These are phyloP conservation scores for Tanacetum coccineum DNA, from an alignment of 129 eudicot species.

Conservation along the genomic window DNA sequence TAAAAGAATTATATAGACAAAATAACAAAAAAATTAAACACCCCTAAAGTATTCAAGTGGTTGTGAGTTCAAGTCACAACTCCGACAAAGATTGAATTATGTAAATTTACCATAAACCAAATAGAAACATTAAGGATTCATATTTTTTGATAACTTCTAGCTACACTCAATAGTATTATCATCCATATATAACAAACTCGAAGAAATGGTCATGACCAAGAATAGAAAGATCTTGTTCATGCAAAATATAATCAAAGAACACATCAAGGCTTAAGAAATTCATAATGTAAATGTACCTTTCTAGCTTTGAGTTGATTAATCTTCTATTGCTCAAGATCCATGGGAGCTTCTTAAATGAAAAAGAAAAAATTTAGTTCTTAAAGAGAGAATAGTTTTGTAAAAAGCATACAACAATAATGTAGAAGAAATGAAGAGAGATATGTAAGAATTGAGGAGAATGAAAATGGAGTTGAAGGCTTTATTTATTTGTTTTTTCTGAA, in stretches of 20 bases:
- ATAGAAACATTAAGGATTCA: no score
- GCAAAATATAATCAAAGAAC: background rate
- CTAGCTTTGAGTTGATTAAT: background rate
- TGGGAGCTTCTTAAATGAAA: background rate
- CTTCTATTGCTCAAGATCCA: constrained; percentile 17
- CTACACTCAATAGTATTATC: background rate
- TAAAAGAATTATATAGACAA: background rate
- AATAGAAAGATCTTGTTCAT: background rate
- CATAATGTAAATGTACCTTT: constrained; percentile 23
- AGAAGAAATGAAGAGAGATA: constrained; percentile 9
- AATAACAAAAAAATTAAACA: no score
- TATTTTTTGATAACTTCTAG: no score
- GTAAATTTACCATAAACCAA: no score
- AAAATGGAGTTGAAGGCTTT: constrained; percentile 38
- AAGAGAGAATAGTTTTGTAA: constrained; percentile 19
- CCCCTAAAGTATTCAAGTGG: no score
- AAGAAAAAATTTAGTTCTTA: constrained; percentile 6
- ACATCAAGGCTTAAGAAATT: no score
- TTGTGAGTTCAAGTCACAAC: no score
- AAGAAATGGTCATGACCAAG: no score
- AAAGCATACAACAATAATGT: constrained; percentile 32
- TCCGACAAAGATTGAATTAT: no score
- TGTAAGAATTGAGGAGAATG: constrained; percentile 19
- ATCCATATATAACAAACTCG: background rate
- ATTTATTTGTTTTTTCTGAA: constrained; percentile 40